Conservation (phyloP, 192 early-diverging fungal species). For the Coemansia sp. region DNA sequence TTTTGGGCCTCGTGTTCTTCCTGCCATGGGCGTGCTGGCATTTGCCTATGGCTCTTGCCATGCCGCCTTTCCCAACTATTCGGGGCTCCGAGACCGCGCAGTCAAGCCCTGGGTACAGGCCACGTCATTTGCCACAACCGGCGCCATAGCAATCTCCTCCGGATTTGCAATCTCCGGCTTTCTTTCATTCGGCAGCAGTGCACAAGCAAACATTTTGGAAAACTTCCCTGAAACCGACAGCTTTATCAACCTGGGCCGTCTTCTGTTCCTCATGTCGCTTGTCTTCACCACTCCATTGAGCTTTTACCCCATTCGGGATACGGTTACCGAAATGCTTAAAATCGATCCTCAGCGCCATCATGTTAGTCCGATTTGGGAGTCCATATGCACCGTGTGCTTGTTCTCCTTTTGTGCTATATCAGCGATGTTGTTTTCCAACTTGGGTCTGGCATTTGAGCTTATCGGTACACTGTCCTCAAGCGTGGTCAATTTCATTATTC, state of each 20-base stretch:
- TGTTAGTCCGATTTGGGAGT: constrained; percentile 16
- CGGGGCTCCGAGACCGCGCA: constrained; percentile 54
- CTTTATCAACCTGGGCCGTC: constrained; percentile 59
- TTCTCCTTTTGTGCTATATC: constrained; percentile 19
- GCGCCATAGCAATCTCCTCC: constrained; percentile 54
- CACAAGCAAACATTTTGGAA: constrained; percentile 59
- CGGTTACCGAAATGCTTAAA: constrained; percentile 33
- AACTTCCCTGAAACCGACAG: constrained; percentile 59
- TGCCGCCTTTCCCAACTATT: constrained; percentile 60
- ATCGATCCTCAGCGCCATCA: constrained; percentile 26
- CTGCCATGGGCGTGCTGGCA: constrained; percentile 61
- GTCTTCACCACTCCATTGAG: constrained; percentile 55
- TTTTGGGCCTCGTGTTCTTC: constrained; percentile 59
- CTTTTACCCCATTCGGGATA: constrained; percentile 47
- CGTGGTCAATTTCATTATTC: constrained; percentile 40
- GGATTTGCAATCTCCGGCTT: constrained; percentile 62
- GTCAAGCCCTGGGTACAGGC: constrained; percentile 54
- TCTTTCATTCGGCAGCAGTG: constrained; percentile 58
- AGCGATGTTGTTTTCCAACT: constrained; percentile 21
- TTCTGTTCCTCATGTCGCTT: constrained; percentile 58
- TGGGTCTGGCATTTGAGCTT: constrained; percentile 44
- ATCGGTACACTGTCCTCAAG: constrained; percentile 34
- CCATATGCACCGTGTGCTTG: constrained; percentile 19
- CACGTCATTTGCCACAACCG: constrained; percentile 51
- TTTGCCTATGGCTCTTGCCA: constrained; percentile 66